Evolutionary conservation across 2,329 filamentous ascomycete genomes (phyloP).

Genomic region (Amesomyces nigricolor): DNA sequence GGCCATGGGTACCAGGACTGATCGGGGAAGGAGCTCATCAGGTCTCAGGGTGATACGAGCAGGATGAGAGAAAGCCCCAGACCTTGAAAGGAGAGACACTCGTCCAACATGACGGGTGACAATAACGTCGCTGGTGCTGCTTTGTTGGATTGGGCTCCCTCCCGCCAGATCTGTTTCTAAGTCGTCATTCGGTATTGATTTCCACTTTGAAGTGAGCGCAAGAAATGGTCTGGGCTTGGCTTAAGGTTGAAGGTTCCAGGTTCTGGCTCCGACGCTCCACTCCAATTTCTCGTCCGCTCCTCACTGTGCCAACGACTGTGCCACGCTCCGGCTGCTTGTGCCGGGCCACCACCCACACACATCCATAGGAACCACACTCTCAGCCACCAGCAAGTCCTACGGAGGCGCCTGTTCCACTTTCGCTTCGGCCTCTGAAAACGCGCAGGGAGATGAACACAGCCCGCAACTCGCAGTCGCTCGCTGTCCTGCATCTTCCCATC

Average conservation of each 20-base stretch:
- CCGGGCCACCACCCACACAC: conserved; percentile 9
- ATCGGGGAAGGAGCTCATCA: not conserved
- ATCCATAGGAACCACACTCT: not conserved
- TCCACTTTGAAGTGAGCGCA: no score
- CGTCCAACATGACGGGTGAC: no score
- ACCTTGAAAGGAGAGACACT: no score
- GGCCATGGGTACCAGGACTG: not conserved
- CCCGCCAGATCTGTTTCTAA: not conserved
- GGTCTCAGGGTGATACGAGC: not conserved
- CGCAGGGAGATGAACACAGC: not conserved
- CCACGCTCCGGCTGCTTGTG: conserved; percentile 1
- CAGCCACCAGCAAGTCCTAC: not conserved
- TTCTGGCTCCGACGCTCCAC: not conserved
- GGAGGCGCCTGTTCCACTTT: not conserved
- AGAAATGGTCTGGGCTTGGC: not conserved
- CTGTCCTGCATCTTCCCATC: not conserved
- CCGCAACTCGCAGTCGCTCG: not conserved
- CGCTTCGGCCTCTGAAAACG: not conserved
- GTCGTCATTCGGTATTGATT: not conserved
- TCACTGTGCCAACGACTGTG: not conserved
- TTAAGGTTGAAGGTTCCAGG: not conserved
- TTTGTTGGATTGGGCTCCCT: not conserved
- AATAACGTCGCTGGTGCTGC: not conserved
- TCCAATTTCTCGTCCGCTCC: conserved; percentile 7
- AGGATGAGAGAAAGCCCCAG: no score